Evolutionary conservation across 371 early-diverging fungal genomes (phyloP), one percentile per base, ranked within the genome.

Genomic region (Nosema granulosis): DNA sequence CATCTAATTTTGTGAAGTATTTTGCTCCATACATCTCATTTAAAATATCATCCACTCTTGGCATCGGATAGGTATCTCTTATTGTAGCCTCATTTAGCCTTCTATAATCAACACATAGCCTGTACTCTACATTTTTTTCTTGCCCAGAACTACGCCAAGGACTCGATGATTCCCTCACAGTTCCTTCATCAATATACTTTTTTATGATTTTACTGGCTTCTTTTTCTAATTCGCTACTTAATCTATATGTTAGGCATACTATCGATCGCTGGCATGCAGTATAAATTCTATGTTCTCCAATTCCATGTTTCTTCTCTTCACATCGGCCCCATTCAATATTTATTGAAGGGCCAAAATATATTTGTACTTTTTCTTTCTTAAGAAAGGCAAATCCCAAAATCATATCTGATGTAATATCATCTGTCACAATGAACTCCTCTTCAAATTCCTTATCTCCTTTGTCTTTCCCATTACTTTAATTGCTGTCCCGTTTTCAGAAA

Each of bases 91-190:
- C 58, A 68, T 87, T 88, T 56, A 88, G 69, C 28, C 74, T 61
- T 20, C 77, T 28, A 70, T 84, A 85, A 56, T 84, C 82, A 0
- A 87, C 76, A 13, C 82, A 85, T 3, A 87, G 49, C 0, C 87
- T 43, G 6, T 43, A 9, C 6, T 43, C 43, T 6, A 6, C 43
- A 43, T 43, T 43, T n/a, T n/a, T n/a, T n/a, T n/a, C n/a, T n/a
- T n/a, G n/a, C n/a, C n/a, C n/a, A n/a, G 20, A 37, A 11, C 24
- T 51, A 26, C 58, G 11, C 79, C 79, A 74, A 0, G 34, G 12
- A n/a, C 57, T 37, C 22, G 26, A 28, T 29, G 54, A 51, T 26
- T 29, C 34, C 29, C 52, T 32, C 34, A 79, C 71, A 31, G 75
- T 70, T 38, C 71, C 70, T 57, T 52, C 28, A 4, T 43, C 26